Percentiles rank a stretch among this genome's conserved stretches.
Conservation (phyloP, 306 rosid species). For the Sechiopsis laciniata region DNA sequence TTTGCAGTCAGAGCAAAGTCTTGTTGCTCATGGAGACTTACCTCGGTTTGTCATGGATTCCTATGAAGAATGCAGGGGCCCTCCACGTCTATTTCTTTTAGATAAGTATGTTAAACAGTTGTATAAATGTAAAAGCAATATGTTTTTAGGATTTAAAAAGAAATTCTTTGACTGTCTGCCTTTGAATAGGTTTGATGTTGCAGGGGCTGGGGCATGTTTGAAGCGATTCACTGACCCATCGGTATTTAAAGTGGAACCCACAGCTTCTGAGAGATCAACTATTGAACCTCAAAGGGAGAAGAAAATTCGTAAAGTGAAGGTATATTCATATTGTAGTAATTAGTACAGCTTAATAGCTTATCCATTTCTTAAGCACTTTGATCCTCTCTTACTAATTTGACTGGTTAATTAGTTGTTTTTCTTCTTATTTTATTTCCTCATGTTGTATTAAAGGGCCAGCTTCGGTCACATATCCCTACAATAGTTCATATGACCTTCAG, state of each 20-base stretch:
- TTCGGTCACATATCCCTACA: background rate
- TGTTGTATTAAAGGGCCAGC: background rate
- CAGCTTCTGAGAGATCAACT: conserved; percentile 32
- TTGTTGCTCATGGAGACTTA: conserved; percentile 65
- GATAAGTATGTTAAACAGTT: conserved; percentile 61
- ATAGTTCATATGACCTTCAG: conserved; percentile 12
- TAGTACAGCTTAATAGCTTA: background rate
- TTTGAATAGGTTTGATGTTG: conserved; percentile 82
- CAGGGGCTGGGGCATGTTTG: conserved; percentile 95
- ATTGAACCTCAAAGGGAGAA: conserved; percentile 55
- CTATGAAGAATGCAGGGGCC: conserved; percentile 88
- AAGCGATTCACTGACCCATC: conserved; percentile 97
- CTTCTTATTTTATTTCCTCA: background rate
- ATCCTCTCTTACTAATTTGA: background rate
- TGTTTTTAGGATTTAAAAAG: conserved; percentile 22
- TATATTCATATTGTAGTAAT: conserved; percentile 29
- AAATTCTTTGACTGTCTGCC: conserved; percentile 25
- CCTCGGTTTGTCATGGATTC: conserved; percentile 97
- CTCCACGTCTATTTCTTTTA: conserved; percentile 81
- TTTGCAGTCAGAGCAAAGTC: conserved; percentile 55
- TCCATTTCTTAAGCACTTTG: conserved; percentile 5
- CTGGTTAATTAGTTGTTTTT: background rate
- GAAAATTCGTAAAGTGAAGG: conserved; percentile 61
- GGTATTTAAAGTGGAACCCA: conserved; percentile 56
- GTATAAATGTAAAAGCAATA: conserved; percentile 20